Evolutionary conservation across 345 rosid species (phyloP), one percentile per base, ranked within the genome.

Genomic region (Pugionium dolabratum): DNA sequence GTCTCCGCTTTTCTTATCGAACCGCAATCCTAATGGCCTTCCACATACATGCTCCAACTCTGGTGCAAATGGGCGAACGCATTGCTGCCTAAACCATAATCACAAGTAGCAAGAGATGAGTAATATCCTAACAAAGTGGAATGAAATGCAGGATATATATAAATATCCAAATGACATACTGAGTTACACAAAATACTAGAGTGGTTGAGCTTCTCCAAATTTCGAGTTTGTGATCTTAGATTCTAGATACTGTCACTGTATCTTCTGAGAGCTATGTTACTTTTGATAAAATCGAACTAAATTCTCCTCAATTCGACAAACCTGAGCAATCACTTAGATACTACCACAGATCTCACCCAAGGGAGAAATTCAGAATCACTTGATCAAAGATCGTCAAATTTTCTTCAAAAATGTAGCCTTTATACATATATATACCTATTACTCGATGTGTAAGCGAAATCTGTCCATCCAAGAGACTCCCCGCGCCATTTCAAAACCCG

Each of bases 21-120:
- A 90, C 58, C 82, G 76, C 30, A 90, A 69, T 37, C 95, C 95
- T 48, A 90, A 68, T 9, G 95, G 90, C 57, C 97, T 84, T 50
- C 95, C 97, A 78, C 95, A 90, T 1, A 83, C 55, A 60, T 86
- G 88, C 79, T 90, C 97, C 82, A 75, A 26, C 61, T 76, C 78
- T 37, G 89, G 86, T 52, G 81, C 83, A 59, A 84, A 81, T 9
- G 95, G 83, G 2, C 76, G 85, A 70, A 73, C 82, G 35, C 97
- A 90, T 27, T 53, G 62, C 81, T 77, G 9, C 88, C 91, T 86
- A 62, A 41, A 45, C 66, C 61, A 69, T 28, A 43, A 53, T 56
- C 37, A 65, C 69, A 69, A 65, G 40, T 44, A 0, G 78, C 33
- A 51, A 58, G 5, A 45, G 0, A 41, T 35, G 26, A 42, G 35